A percentile compares a stretch with the other conserved stretches of the same genome.
phyloP scores from a whole-genome alignment of 192 early-diverging fungal species.

The Mortierella antarctica region DNA sequence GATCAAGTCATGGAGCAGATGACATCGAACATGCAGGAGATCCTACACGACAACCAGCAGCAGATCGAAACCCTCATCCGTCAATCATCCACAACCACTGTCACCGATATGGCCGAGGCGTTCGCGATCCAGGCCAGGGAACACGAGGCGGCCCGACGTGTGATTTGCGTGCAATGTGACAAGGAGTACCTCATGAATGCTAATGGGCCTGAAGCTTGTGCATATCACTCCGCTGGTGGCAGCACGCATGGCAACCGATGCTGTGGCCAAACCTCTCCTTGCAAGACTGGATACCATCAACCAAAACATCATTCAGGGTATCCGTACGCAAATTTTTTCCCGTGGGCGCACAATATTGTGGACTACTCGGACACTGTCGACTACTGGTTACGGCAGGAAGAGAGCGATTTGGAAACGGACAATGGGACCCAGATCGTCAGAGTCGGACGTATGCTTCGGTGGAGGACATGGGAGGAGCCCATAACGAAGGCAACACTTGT shows the following conservation, averaged over 20 bases:
- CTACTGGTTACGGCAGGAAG: conserved; percentile 24
- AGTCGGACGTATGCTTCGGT: conserved; percentile 46
- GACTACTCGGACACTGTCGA: conserved; percentile 48
- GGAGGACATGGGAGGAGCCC: conserved; percentile 20
- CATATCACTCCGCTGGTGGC: conserved; percentile 17
- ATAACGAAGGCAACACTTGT: conserved; percentile 27
- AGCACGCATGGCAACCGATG: conserved; percentile 12
- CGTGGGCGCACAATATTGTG: conserved; percentile 19
- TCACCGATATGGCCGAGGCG: conserved; percentile 20
- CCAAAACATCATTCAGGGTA: conserved; percentile 34
- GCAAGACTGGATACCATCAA: conserved; percentile 17
- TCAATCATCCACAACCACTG: conserved; percentile 5
- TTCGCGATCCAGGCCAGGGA: conserved; percentile 17
- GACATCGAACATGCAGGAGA: conserved; percentile 12
- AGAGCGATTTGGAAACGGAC: conserved; percentile 31
- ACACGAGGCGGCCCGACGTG: conserved; percentile 17
- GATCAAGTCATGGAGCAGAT: conserved; percentile 38
- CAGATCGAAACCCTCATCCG: conserved; percentile 16
- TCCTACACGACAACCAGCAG: conserved; percentile 15
- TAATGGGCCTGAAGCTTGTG: conserved; percentile 22
- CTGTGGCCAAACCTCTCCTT: conserved; percentile 24
- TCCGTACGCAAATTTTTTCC: conserved; percentile 26
- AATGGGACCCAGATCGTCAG: conserved; percentile 18
- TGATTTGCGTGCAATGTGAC: conserved; percentile 33
- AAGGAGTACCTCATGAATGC: conserved; percentile 21